A percentile compares a stretch with the other conserved stretches of the same genome.
These are phyloP conservation scores for Penicillium macrosclerotiorum DNA, from an alignment of 495 filamentous ascomycete genomes.

Conservation along the genomic window DNA sequence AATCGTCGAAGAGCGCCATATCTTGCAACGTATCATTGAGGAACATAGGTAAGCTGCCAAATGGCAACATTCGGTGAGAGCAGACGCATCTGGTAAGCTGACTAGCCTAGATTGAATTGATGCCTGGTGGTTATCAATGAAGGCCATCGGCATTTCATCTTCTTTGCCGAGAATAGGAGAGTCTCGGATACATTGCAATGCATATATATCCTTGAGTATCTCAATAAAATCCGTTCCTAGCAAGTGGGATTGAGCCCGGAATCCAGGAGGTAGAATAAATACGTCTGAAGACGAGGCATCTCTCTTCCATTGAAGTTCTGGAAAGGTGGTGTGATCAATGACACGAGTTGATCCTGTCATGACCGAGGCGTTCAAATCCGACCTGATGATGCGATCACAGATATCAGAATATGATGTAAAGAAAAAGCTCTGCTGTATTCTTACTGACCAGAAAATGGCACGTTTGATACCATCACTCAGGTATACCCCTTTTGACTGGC, in stretches of 20 bases:
- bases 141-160: constrained; percentile 29
- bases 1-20: constrained; percentile 33
- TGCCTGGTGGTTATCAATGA: constrained; percentile 39
- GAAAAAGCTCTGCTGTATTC: neutral
- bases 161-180: constrained; percentile 10
- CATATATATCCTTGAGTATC: constrained; percentile 33
- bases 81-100: constrained; percentile 15
- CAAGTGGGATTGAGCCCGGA: constrained; percentile 20
- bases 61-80: constrained; percentile 31
- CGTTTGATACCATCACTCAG: constrained; percentile 36
- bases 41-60: constrained; percentile 37
- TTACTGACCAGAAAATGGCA: constrained; percentile 39
- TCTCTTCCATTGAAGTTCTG: constrained; percentile 36
- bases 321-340: constrained; percentile 36
- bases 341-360: constrained; percentile 31
- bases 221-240: constrained; percentile 26
- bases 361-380: constrained; percentile 36
- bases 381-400: constrained; percentile 25
- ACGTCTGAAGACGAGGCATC: constrained; percentile 24
- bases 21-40: constrained; percentile 36
- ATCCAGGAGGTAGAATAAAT: constrained; percentile 27
- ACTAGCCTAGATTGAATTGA: constrained; percentile 37
- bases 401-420: neutral
- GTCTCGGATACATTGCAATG: constrained; percentile 38
- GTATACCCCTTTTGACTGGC: constrained; percentile 23